These are phyloP conservation scores for Pseudisothecium myosuroides DNA, from an alignment of 225 moss, liverwort and hornwort genomes.

Conservation along the genomic window DNA sequence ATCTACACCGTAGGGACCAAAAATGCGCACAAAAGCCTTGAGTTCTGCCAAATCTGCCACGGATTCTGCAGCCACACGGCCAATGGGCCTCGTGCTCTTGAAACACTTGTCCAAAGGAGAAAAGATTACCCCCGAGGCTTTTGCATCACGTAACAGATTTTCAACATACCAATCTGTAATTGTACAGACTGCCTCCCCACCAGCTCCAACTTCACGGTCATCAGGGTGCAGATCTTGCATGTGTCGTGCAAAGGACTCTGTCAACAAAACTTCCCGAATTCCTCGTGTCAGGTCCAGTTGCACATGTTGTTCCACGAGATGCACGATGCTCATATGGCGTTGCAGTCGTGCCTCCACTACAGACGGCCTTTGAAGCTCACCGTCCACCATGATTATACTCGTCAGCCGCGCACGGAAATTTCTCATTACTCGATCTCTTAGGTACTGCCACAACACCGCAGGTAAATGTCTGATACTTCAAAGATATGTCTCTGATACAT, in stretches of 20 bases:
- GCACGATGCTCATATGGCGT: constrained; percentile 98
- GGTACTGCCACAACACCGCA: constrained; percentile 44
- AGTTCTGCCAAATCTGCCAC: constrained; percentile 81
- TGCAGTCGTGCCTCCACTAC: constrained; percentile 80
- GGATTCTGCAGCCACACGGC: constrained; percentile 62
- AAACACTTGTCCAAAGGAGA: constrained; percentile 83
- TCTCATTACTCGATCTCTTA: constrained; percentile 84
- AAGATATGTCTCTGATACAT: not conserved
- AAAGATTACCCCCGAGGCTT: constrained; percentile 54
- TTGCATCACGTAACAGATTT: constrained; percentile 70
- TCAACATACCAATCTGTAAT: constrained; percentile 91
- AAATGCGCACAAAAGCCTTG: constrained; percentile 94
- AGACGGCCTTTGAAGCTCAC: constrained; percentile 81
- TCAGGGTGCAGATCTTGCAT: constrained; percentile 95
- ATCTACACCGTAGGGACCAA: constrained; percentile 93
- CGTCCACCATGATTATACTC: constrained; percentile 74
- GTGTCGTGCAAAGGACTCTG: constrained; percentile 83
- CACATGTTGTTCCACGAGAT: constrained; percentile 93
- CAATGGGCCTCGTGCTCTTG: constrained; percentile 62
- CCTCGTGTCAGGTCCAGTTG: constrained; percentile 94
- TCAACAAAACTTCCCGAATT: constrained; percentile 75
- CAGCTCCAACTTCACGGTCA: constrained; percentile 77
- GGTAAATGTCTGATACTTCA: not conserved
- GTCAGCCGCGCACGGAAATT: constrained; percentile 66
- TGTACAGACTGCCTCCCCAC: constrained; percentile 74